A percentile compares a stretch with the other conserved stretches of the same genome.
Evolutionary conservation across 805 yeast species (phyloP).

Genomic region (Candida ortonii): DNA sequence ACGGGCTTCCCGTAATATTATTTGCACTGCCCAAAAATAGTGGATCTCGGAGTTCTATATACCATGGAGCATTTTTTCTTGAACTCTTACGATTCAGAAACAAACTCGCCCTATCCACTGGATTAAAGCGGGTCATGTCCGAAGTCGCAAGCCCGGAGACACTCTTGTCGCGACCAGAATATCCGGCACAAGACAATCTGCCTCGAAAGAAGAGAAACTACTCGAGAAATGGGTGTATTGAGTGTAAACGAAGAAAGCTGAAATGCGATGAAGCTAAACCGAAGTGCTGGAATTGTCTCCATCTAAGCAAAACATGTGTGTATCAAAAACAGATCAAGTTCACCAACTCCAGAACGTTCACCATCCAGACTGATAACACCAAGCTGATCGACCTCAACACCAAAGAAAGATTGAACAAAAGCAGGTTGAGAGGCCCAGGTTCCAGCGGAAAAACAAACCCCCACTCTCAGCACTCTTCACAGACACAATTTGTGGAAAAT

Average conservation of each 20-base stretch:
- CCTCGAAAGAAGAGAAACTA: conserved; percentile 38
- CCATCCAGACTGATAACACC: conserved; percentile 17
- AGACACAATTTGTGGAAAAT: conserved; percentile 5
- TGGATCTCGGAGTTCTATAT: no score
- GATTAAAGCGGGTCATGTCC: no score
- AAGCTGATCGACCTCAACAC: conserved; percentile 18
- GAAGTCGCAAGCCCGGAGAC: no score
- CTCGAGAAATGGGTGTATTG: conserved; percentile 44
- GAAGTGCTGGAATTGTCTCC: conserved; percentile 40
- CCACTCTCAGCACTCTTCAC: background rate
- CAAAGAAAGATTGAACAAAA: conserved; percentile 7
- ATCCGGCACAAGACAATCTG: no score
- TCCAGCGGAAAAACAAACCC: conserved; percentile 1
- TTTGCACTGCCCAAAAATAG: no score
- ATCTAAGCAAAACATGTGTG: conserved; percentile 36
- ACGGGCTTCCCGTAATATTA: no score
- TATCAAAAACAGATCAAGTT: conserved; percentile 36
- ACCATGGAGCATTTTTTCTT: no score
- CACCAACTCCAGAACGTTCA: conserved; percentile 31
- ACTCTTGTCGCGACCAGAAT: no score
- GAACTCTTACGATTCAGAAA: no score
- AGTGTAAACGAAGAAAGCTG: conserved; percentile 43
- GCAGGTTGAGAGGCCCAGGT: no score
- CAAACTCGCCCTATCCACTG: no score
- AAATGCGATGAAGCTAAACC: conserved; percentile 42